phyloP scores from a whole-genome alignment of 148 eudicot species.

The Beta vulgaris region DNA sequence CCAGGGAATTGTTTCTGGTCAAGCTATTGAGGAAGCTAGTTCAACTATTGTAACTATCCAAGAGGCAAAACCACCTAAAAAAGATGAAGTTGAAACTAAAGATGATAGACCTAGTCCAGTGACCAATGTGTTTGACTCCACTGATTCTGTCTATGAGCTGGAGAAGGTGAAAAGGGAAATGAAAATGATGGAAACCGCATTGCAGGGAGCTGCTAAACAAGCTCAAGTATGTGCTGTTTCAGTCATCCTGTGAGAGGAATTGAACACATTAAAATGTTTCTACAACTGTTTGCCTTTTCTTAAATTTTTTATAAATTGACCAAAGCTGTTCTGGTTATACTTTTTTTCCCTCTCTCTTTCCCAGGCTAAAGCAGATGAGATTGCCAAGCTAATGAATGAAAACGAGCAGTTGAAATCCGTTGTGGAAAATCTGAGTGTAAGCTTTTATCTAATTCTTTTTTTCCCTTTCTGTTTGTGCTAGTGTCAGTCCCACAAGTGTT shows the following conservation, averaged over 20 bases:
- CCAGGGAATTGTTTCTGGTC: constrained; percentile 38
- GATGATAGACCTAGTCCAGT: constrained; percentile 43
- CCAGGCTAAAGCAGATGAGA: constrained; percentile 97
- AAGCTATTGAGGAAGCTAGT: constrained; percentile 34
- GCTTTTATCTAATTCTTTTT: constrained; percentile 1
- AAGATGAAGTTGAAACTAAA: constrained; percentile 35
- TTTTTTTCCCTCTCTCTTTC: too few relatives aligned
- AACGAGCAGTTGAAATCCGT: constrained; percentile 78
- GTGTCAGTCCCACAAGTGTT: not conserved
- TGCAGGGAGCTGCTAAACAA: constrained; percentile 96
- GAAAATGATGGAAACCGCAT: constrained; percentile 97
- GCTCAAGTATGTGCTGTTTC: constrained; percentile 66
- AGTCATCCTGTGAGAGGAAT: not conserved
- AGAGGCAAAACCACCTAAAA: constrained; percentile 22
- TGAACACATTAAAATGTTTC: not conserved
- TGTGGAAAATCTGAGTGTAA: constrained; percentile 69
- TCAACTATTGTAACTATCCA: constrained; percentile 32
- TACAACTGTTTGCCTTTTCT: not conserved
- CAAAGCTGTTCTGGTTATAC: constrained; percentile 14
- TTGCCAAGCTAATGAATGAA: constrained; percentile 87
- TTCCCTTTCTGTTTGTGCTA: not conserved
- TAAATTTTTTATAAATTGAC: not conserved
- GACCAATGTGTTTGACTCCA: constrained; percentile 42
- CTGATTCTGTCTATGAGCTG: constrained; percentile 52
- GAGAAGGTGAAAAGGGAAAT: constrained; percentile 82